Evolutionary conservation across 1,139 yeast genomes (phyloP), one percentile per base, ranked within the genome.

Genomic region (Meyerozyma sp.): DNA sequence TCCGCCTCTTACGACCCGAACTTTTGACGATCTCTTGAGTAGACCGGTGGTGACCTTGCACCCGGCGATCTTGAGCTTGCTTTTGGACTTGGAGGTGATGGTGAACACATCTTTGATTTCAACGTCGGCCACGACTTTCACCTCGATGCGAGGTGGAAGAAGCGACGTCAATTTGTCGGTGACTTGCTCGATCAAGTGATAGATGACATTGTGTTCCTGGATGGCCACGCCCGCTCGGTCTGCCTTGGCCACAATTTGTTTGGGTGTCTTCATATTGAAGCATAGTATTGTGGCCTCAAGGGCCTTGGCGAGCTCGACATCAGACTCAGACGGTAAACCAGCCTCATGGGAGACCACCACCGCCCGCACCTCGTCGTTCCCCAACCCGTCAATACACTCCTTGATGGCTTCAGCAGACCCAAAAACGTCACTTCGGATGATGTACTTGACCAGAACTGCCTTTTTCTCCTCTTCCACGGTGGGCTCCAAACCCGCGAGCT

Each of bases 391-490:
- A 41, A 94, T 80, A 53, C 94, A 82, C 58, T 91, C 97, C 34
- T 72, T 77, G 44, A 73, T 71, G 9, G 83, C 83, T 55, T 79
- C 83, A 0, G 81, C 81, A 1, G 82, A 77, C 1, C 84, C 84
- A 55, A 84, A 84, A 1, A 93, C 98, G 63, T 94, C 99, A 0
- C 96, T 85, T 58, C 88, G 89, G 41, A 94, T 72, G 36, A 93
- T 83, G 51, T 84, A 88, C 30, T 79, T 77, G 16, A 84, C 72
- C 11, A 53, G 55, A 35, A 54, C 56, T 9, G 58, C 56, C 16
- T 57, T 52, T 5, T 54, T 58, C 8, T 51, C 54, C 3, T 54
- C 59, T 27, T 63, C 74, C 44, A 71, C 73, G 36, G 66, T 69
- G 21, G 73, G 66, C 41, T 73, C 80, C 42, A 80, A 67, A 0